A percentile compares a stretch with the other conserved stretches of the same genome.
Evolutionary conservation across 176 grass and related monocot genomes (phyloP).

Genomic region (Carex littledalei): DNA sequence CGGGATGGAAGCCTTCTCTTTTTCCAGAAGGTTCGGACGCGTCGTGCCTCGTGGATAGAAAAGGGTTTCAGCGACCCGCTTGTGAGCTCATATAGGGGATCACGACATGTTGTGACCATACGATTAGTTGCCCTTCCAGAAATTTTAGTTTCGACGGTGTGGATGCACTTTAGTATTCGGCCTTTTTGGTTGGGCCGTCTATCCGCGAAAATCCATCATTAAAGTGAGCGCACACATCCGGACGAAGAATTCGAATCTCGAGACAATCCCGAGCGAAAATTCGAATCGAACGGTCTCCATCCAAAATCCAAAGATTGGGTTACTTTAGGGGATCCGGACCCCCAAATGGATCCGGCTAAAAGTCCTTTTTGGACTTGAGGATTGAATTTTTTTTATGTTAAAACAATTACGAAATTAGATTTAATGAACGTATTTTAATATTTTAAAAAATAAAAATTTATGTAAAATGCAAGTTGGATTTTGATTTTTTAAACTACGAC

Average conservation of each 20-base stretch:
- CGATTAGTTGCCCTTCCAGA: not conserved
- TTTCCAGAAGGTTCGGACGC: constrained; percentile 26
- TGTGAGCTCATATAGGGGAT: not conserved
- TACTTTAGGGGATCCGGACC: too few species aligned
- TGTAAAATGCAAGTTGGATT: too few species aligned
- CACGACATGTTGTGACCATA: not conserved
- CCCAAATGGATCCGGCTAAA: not conserved
- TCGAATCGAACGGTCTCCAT: too few species aligned
- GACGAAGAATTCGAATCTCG: too few species aligned
- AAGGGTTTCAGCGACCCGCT: not conserved
- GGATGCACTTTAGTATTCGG: not conserved
- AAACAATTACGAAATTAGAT: too few species aligned
- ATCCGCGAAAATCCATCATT: too few species aligned
- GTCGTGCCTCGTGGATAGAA: not conserved
- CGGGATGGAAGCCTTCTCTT: not conserved
- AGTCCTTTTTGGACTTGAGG: not conserved
- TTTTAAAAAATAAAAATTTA: too few species aligned
- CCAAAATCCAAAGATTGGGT: too few species aligned
- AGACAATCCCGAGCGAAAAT: too few species aligned
- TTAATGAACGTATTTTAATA: too few species aligned
- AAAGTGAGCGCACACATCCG: too few species aligned
- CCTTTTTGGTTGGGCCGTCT: not conserved
- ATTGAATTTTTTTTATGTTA: not conserved
- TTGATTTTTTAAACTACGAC: too few species aligned
- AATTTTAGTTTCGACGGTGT: not conserved